Percentiles rank a stretch among this genome's conserved stretches.
Evolutionary conservation across 208 protist species (phyloP).

Genomic region (Trypanosoma boissoni): DNA sequence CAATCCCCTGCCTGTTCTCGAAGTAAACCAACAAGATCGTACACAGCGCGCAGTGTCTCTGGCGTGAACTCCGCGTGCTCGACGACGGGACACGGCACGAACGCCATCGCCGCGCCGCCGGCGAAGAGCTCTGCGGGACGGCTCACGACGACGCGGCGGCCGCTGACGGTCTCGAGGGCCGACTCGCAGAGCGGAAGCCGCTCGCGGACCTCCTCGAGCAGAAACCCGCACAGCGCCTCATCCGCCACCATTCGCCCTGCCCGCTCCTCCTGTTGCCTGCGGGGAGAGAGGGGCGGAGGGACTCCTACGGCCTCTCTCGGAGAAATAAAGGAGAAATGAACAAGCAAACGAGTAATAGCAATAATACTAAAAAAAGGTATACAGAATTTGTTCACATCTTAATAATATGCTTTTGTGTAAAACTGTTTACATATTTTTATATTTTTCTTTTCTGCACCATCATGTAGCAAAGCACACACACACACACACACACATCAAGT

Average conservation of each 20-base stretch:
- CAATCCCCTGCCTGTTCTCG: background rate
- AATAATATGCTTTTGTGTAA: background rate
- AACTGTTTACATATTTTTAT: slow-evolving; percentile 1
- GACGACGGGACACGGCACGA: slow-evolving; percentile 35
- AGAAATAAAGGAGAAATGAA: background rate
- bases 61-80: slow-evolving; percentile 21
- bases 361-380: background rate
- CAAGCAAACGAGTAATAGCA: background rate
- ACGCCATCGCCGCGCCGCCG: slow-evolving; percentile 7
- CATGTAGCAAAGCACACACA: background rate
- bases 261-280: too few relatives aligned
- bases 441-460: background rate
- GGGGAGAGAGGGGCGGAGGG: too few relatives aligned
- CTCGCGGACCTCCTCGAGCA: slow-evolving; percentile 32
- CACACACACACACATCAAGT: background rate
- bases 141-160: slow-evolving; percentile 17
- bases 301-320: background rate
- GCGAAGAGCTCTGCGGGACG: slow-evolving; percentile 7
- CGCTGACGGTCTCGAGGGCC: background rate
- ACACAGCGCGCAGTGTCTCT: slow-evolving; percentile 7
- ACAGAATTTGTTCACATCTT: too few relatives aligned
- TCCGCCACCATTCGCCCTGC: slow-evolving; percentile 30
- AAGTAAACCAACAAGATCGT: slow-evolving; percentile 1
- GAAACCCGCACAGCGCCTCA: slow-evolving; percentile 5
- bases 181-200: slow-evolving; percentile 48